Base-by-base conservation (phyloP, 768 basidiomycete genomes). In the Boletus fagicola region DNA sequence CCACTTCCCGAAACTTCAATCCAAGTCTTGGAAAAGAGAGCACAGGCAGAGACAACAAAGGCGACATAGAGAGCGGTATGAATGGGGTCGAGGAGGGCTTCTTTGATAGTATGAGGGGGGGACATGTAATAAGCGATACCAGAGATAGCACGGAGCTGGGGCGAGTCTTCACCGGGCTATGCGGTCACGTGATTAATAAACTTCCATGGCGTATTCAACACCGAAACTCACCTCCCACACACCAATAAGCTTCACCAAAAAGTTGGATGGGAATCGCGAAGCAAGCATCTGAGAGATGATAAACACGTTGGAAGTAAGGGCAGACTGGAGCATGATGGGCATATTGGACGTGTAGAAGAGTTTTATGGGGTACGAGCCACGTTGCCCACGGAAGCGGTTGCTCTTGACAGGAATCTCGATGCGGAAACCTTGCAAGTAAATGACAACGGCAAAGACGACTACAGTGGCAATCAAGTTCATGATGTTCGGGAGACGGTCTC, bases 1-100 rank as follows among this genome's bases (percentile, higher is more conserved):
- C 97, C 94, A 53, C 88, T 90, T 16, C 97, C 96, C 2, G 94
- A 98, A 35, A 98, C 93, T 66, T 98, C 96, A 62, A 99, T 98
- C 96, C 97, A 99, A 1, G 96, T 98, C 83, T 98, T 98, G 69
- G 92, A 95, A 80, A 98, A 99, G 63, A 98, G 80, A 15, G 97
- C 96, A 70, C 95, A 98, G 16, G 94, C 93, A 35, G 88, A 84
- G 58, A 95, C 81, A 78, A 96, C 96, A 78, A 98, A 98, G 6
- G 83, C 73, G 72, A 99, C 86, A 75, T 98, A 97, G 65, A 97
- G 77, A 22, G 82, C 80, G 1, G 93, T 94, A 77, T 98, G 97
- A 67, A 98, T 85, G 1, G 97, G 97, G 74, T 99, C 97, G 49
- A 92, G 75, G 59, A 98, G 77, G 9, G 89, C 92, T 49, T 90